phyloP scores from a whole-genome alignment of 2,329 filamentous ascomycete genomes.

The Pseudofabraea citricarpa region DNA sequence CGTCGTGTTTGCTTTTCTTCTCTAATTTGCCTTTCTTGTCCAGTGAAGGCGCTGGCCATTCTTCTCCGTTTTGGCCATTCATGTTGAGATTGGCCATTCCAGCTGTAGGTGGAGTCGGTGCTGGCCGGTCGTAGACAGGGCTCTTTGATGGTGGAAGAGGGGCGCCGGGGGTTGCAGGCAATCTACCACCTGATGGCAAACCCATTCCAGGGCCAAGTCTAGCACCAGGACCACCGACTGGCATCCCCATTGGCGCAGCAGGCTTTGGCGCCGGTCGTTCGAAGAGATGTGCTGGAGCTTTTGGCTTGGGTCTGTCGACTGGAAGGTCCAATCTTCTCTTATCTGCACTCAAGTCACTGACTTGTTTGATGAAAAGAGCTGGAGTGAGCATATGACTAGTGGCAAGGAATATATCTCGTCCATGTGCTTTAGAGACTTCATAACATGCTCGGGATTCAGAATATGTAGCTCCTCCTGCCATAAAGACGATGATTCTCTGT shows the following conservation, averaged over 20 bases:
- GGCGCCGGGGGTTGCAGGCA: slow-evolving; percentile 23
- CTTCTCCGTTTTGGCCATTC: slow-evolving; percentile 12
- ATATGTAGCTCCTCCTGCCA: slow-evolving; percentile 93
- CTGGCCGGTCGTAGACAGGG: slow-evolving; percentile 9
- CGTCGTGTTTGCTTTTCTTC: slow-evolving; percentile 46
- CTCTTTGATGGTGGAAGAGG: slow-evolving; percentile 17
- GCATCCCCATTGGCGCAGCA: slow-evolving; percentile 25
- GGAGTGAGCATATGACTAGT: slow-evolving; percentile 93
- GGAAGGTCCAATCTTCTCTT: slow-evolving; percentile 76
- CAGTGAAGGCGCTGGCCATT: slow-evolving; percentile 17
- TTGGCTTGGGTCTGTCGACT: slow-evolving; percentile 71
- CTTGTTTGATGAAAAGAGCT: slow-evolving; percentile 73
- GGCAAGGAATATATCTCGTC: slow-evolving; percentile 79
- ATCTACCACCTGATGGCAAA: slow-evolving; percentile 10
- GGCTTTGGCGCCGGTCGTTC: slow-evolving; percentile 60
- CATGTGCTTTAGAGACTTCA: slow-evolving; percentile 67
- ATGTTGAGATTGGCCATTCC: slow-evolving; percentile 20
- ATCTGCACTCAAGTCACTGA: slow-evolving; percentile 73
- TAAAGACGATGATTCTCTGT: slow-evolving; percentile 87
- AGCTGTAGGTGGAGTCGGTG: slow-evolving; percentile 23
- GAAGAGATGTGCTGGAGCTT: slow-evolving; percentile 80
- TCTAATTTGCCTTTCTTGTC: slow-evolving; percentile 37
- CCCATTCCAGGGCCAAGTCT: slow-evolving; percentile 10
- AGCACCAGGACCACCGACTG: slow-evolving; percentile 18
- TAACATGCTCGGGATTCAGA: slow-evolving; percentile 88